These are phyloP conservation scores for Lasiosphaeria miniovina DNA, from an alignment of 495 filamentous ascomycete genomes.

Conservation along the genomic window DNA sequence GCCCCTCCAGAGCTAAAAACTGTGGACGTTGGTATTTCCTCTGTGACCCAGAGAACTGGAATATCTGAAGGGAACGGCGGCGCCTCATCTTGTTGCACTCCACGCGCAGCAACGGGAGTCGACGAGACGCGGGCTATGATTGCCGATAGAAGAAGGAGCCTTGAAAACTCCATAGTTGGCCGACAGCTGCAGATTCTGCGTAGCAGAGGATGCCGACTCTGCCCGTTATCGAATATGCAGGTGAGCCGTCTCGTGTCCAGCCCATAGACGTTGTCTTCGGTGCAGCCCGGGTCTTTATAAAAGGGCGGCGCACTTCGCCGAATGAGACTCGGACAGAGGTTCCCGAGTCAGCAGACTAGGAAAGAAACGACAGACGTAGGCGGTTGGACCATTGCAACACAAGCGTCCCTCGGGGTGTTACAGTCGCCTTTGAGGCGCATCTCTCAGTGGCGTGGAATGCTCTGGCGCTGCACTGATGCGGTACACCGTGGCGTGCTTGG, in stretches of 20 bases:
- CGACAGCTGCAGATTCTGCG: slow-evolving; percentile 10
- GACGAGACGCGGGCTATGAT: slow-evolving; percentile 13
- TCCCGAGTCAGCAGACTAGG: slow-evolving; percentile 16
- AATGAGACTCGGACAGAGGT: slow-evolving; percentile 16
- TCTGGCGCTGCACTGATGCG: slow-evolving; percentile 14
- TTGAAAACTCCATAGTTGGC: slow-evolving; percentile 19
- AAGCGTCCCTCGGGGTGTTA: slow-evolving; percentile 20
- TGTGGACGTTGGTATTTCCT: too few species aligned
- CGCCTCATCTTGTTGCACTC: not conserved
- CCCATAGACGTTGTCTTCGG: slow-evolving; percentile 15
- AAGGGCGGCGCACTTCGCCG: slow-evolving; percentile 7
- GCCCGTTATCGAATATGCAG: slow-evolving; percentile 18
- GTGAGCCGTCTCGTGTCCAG: slow-evolving; percentile 21
- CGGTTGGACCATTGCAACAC: slow-evolving; percentile 10
- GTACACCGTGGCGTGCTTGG: slow-evolving; percentile 4
- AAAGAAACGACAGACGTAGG: slow-evolving; percentile 9
- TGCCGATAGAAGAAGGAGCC: slow-evolving; percentile 17
- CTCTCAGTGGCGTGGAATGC: slow-evolving; percentile 20
- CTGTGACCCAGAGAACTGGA: too few species aligned
- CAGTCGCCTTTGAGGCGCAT: slow-evolving; percentile 29
- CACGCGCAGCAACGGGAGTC: slow-evolving; percentile 14
- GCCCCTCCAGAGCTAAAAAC: too few species aligned
- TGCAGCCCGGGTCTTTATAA: slow-evolving; percentile 20
- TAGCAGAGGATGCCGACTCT: slow-evolving; percentile 8
- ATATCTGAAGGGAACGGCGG: not conserved